Percentiles rank a stretch among this genome's conserved stretches.
These are phyloP conservation scores for Sherardia arvensis DNA, from an alignment of 257 asterid species.

Conservation along the genomic window DNA sequence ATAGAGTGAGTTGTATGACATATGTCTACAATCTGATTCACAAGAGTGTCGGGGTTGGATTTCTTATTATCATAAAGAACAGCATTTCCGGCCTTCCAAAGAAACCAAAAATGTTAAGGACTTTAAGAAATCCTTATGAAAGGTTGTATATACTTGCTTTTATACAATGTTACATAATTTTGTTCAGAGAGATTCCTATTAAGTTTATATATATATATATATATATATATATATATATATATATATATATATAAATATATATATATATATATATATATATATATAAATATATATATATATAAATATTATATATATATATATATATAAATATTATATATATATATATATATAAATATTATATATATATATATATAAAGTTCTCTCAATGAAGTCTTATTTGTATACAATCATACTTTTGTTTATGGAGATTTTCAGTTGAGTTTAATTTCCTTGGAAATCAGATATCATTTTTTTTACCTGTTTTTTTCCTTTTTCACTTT, in stretches of 20 bases:
- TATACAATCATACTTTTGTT: neutral
- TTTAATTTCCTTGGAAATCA: too few species aligned
- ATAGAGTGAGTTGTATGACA: too few species aligned
- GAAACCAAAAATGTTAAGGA: too few species aligned
- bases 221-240: neutral
- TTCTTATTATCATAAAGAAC: too few species aligned
- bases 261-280: neutral
- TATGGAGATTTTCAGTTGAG: too few species aligned
- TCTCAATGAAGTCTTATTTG: neutral
- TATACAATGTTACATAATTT: neutral
- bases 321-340: neutral
- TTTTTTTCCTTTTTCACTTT: neutral
- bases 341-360: neutral
- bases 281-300: neutral
- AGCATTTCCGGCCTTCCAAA: too few species aligned
- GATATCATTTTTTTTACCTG: too few species aligned
- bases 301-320: neutral
- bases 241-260: neutral
- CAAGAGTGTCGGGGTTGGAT: too few species aligned
- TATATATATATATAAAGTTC: too few species aligned
- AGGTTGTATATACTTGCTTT: neutral
- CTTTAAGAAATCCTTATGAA: too few species aligned
- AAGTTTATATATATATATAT: neutral
- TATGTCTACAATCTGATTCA: too few species aligned
- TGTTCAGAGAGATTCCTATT: neutral